Evolutionary conservation across 163 green algal species (phyloP).

Genomic region (Scenedesmus sp.): DNA sequence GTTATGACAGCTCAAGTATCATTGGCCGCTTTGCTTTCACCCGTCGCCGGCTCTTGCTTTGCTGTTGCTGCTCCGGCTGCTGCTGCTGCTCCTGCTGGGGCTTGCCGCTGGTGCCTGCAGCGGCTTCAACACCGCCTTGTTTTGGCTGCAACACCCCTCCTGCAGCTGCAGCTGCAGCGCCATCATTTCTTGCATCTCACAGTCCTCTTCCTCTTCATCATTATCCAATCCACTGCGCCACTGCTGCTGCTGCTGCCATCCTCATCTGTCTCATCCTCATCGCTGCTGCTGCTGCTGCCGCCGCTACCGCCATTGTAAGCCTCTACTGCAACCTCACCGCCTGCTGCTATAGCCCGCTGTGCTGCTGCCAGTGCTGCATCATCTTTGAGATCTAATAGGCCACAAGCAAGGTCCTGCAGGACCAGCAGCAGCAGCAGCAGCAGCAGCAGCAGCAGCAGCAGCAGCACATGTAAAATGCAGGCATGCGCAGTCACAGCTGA

Average conservation of each 20-base stretch:
- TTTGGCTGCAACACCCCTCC: background rate
- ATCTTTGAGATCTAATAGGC: slow-evolving; percentile 38
- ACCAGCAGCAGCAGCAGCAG: slow-evolving; percentile 18
- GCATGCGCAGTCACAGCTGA: background rate
- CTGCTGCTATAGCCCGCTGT: slow-evolving; percentile 46
- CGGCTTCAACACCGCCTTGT: background rate
- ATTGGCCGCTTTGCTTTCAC: slow-evolving; percentile 45
- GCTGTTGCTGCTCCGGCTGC: slow-evolving; percentile 37
- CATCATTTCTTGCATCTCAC: background rate
- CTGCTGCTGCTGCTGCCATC: slow-evolving; percentile 24
- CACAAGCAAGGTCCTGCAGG: slow-evolving; percentile 47
- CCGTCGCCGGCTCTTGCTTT: background rate
- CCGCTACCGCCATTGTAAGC: slow-evolving; percentile 15
- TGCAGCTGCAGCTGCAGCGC: background rate
- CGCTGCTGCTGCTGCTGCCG: slow-evolving; percentile 4
- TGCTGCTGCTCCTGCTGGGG: slow-evolving; percentile 31
- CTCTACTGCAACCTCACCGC: slow-evolving; percentile 42
- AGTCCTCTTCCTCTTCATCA: background rate
- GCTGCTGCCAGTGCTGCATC: slow-evolving; percentile 44
- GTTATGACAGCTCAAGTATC: slow-evolving; percentile 23
- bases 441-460: background rate
- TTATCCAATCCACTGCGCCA: background rate
- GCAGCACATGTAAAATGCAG: no score
- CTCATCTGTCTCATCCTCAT: background rate
- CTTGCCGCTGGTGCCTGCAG: background rate